Conservation (phyloP, 1,139 yeast genomes). For the Lodderomyces pseudojiufengensis region DNA sequence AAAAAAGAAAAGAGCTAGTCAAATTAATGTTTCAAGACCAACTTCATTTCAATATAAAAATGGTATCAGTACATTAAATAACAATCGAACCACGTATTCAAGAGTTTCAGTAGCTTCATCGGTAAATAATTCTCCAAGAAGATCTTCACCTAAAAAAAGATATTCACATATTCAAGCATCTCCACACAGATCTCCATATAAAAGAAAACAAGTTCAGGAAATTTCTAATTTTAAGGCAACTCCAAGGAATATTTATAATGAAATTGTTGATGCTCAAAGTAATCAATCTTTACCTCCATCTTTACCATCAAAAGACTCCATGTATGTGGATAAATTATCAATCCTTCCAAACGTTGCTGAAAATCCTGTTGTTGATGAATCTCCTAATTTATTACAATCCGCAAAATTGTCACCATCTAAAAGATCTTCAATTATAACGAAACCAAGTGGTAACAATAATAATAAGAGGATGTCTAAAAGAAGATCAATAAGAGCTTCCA, state of each 20-base stretch:
- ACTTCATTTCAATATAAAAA: constrained; percentile 47
- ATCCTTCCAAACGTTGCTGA: constrained; percentile 13
- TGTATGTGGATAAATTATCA: constrained; percentile 6
- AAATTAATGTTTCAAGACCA: constrained; percentile 54
- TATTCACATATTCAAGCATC: constrained; percentile 14
- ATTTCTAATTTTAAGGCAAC: constrained; percentile 27
- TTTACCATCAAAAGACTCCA: constrained; percentile 39
- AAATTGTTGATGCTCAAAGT: constrained; percentile 41
- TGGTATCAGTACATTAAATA: constrained; percentile 13
- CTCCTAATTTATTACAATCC: constrained; percentile 26
- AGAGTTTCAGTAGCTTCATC: constrained; percentile 27
- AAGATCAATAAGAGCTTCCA: constrained; percentile 39
- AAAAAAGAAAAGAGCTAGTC: constrained; percentile 43
- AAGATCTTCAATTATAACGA: constrained; percentile 27
- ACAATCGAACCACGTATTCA: constrained; percentile 2
- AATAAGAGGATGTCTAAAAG: constrained; percentile 32
- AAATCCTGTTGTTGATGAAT: constrained; percentile 25
- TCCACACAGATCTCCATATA: constrained; percentile 21
- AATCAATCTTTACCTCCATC: constrained; percentile 19
- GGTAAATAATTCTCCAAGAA: constrained; percentile 30
- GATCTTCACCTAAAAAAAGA: constrained; percentile 14
- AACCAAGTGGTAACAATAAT: background rate
- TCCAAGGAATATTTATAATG: constrained; percentile 47
- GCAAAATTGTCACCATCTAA: constrained; percentile 29
- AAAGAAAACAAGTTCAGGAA: constrained; percentile 4